Evolutionary conservation across 2,329 filamentous ascomycete genomes (phyloP).

Genomic region (Fusarium proliferatum): DNA sequence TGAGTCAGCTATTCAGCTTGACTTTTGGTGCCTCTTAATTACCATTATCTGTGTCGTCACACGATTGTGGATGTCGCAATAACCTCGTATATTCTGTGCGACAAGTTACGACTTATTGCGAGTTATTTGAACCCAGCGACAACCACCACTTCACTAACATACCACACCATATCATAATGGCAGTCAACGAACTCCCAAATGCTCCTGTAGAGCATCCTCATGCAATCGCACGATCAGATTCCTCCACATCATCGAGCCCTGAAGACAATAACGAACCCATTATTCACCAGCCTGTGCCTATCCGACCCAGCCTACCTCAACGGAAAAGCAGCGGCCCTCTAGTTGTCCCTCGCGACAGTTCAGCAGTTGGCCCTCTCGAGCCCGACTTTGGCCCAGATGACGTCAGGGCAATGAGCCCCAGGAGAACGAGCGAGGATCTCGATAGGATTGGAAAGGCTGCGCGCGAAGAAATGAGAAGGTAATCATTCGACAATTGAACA

Average conservation of each 20-base stretch:
- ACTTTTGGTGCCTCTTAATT: background rate
- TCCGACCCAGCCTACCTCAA: slow-evolving; percentile 75
- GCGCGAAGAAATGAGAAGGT: slow-evolving; percentile 72
- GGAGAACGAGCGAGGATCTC: slow-evolving; percentile 89
- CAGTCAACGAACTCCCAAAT: slow-evolving; percentile 42
- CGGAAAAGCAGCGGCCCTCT: slow-evolving; percentile 86
- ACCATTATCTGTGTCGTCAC: slow-evolving; percentile 2
- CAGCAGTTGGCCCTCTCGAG: slow-evolving; percentile 77
- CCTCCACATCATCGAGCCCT: slow-evolving; percentile 47
- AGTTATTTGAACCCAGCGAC: background rate
- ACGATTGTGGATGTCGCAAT: slow-evolving; percentile 22
- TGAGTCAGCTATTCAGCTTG: background rate
- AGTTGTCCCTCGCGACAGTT: slow-evolving; percentile 81
- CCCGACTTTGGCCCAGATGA: slow-evolving; percentile 86
- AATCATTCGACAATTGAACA: slow-evolving; percentile 35
- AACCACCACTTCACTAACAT: background rate
- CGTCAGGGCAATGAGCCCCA: slow-evolving; percentile 92
- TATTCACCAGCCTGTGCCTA: slow-evolving; percentile 63
- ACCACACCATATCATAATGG: slow-evolving; percentile 29
- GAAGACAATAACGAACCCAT: slow-evolving; percentile 53
- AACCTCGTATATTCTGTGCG: slow-evolving; percentile 6
- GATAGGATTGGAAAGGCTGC: slow-evolving; percentile 88
- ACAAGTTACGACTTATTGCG: slow-evolving; percentile 17
- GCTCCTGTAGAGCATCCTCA: slow-evolving; percentile 42
- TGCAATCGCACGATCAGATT: slow-evolving; percentile 54